Conservation (phyloP, 2,329 filamentous ascomycete genomes). For the Thelonectria olida region DNA sequence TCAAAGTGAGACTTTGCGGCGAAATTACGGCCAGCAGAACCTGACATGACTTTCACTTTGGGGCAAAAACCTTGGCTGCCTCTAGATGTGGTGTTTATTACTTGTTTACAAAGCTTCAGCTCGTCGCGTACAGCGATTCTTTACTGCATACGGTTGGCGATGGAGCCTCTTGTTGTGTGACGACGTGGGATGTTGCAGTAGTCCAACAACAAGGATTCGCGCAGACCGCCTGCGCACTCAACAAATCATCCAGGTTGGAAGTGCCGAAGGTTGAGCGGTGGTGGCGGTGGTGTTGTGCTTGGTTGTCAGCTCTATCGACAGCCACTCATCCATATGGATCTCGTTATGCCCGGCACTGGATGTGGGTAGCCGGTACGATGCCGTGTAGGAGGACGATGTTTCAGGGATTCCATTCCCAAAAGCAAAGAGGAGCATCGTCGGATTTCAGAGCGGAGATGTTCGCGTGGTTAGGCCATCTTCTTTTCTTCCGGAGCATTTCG, state of each 20-base stretch:
- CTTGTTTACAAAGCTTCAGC: conserved; percentile 2
- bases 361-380: neutral
- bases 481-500: neutral
- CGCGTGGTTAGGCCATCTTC: neutral
- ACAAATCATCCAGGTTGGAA: neutral
- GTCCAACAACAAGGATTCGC: neutral
- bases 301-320: conserved; percentile 3
- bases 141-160: neutral
- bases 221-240: conserved; percentile 3
- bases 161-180: neutral
- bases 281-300: neutral
- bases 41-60: too few relatives aligned
- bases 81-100: neutral
- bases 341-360: neutral
- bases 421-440: neutral
- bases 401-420: neutral
- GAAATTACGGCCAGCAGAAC: conserved; percentile 20
- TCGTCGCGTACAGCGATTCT: neutral
- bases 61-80: neutral
- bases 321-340: neutral
- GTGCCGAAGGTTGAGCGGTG: neutral
- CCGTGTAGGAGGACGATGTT: neutral
- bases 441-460: neutral
- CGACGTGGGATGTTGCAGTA: conserved; percentile 16
- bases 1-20: conserved; percentile 8